Conservation (phyloP, 805 yeast genomes). For the Tetrapisispora namnaoensis region DNA sequence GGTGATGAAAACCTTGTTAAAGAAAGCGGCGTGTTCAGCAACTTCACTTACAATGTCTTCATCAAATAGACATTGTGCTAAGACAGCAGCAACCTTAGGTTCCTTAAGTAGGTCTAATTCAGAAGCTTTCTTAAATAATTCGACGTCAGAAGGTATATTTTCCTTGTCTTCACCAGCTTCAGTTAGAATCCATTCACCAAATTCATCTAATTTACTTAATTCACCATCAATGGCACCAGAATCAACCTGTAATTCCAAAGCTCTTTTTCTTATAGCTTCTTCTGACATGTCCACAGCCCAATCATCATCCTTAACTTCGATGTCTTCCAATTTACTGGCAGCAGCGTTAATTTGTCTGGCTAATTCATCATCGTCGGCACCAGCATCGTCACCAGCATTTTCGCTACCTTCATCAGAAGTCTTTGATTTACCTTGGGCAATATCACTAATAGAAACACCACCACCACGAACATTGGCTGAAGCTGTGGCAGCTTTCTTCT, state of each 20-base stretch:
- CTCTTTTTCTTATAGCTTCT: conserved; percentile 91
- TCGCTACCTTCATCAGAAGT: conserved; percentile 14
- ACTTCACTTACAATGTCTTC: conserved; percentile 67
- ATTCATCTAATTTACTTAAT: conserved; percentile 49
- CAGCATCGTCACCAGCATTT: conserved; percentile 29
- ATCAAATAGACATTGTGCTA: conserved; percentile 83
- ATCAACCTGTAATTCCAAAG: conserved; percentile 70
- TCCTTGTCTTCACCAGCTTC: conserved; percentile 42
- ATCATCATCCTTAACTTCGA: conserved; percentile 72
- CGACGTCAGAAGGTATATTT: conserved; percentile 72
- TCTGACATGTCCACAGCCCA: conserved; percentile 98
- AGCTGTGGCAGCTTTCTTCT: conserved; percentile 77
- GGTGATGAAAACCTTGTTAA: conserved; percentile 56
- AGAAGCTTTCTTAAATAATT: conserved; percentile 79
- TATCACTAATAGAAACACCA: conserved; percentile 70
- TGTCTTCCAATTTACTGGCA: conserved; percentile 60
- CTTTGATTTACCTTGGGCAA: conserved; percentile 47
- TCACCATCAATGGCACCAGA: conserved; percentile 35
- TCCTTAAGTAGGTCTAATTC: conserved; percentile 66
- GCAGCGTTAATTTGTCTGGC: conserved; percentile 76
- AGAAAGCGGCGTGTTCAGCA: conserved; percentile 68
- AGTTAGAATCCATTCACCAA: conserved; percentile 79
- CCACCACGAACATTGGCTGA: conserved; percentile 85
- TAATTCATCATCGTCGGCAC: conserved; percentile 58
- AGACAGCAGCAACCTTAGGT: conserved; percentile 75